Percentiles rank a stretch among this genome's conserved stretches.
These are phyloP conservation scores for thale cress (Arabidopsis thaliana) DNA, from an alignment of 345 rosid genomes.

Conservation along the genomic window TAIR10.1 NC_003074.8:6080001-6080500, in stretches of 20 bases:
- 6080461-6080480: conserved; percentile 82
- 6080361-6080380: conserved; percentile 39
- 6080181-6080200: conserved; percentile 73
- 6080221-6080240: conserved; percentile 74
- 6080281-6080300: conserved; percentile 81
- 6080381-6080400: neutral
- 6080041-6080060: conserved; percentile 68
- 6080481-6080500: conserved; percentile 87
- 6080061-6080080: neutral
- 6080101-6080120: neutral
- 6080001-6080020: conserved; percentile 83
- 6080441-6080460: conserved; percentile 64
- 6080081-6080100: neutral
- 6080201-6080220: conserved; percentile 55
- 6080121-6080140: neutral
- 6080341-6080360: conserved; percentile 88
- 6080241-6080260: conserved; percentile 86
- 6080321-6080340: conserved; percentile 74
- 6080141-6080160: conserved; percentile 37
- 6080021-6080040: conserved; percentile 87
- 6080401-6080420: neutral
- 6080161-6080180: conserved; percentile 88
- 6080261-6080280: conserved; percentile 80
- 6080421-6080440: neutral
- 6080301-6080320: conserved; percentile 60